phyloP scores from a whole-genome alignment of 805 yeast genomes.

The Wickerhamomyces rabaulensis region DNA sequence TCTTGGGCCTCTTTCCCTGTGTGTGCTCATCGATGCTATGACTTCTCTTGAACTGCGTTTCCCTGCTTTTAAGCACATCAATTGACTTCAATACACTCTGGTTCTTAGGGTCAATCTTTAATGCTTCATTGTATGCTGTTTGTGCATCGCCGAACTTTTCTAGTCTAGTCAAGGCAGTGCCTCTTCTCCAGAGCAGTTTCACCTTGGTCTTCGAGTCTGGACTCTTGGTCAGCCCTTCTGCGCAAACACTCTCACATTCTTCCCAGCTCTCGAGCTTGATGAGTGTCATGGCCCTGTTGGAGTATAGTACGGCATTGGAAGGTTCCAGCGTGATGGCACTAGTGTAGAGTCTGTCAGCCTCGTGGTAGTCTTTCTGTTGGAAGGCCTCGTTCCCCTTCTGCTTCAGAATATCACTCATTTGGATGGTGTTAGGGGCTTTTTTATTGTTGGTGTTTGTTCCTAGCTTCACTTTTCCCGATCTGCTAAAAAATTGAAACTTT shows the following conservation, averaged over 20 bases:
- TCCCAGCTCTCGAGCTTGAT: constrained; percentile 45
- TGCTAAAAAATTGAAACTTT: too few species aligned
- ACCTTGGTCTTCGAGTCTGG: constrained; percentile 30
- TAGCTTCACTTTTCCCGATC: too few species aligned
- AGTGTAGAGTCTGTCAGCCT: constrained; percentile 50
- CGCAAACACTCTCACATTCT: constrained; percentile 45
- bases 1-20: constrained; percentile 26
- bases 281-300: constrained; percentile 69
- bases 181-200: constrained; percentile 50
- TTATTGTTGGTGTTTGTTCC: background rate
- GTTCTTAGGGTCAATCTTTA: constrained; percentile 38
- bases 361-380: constrained; percentile 34
- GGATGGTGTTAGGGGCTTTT: background rate
- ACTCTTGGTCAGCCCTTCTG: constrained; percentile 36
- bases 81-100: constrained; percentile 27
- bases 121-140: constrained; percentile 29
- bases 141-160: constrained; percentile 24
- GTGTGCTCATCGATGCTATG: constrained; percentile 41
- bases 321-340: constrained; percentile 50
- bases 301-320: constrained; percentile 47
- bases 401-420: constrained; percentile 27
- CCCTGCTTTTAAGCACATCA: constrained; percentile 27
- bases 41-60: constrained; percentile 33
- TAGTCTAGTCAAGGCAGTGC: constrained; percentile 33
- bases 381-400: constrained; percentile 51